phyloP scores from a whole-genome alignment of 305 asterid genomes.

The Euphrasia arctica region DNA sequence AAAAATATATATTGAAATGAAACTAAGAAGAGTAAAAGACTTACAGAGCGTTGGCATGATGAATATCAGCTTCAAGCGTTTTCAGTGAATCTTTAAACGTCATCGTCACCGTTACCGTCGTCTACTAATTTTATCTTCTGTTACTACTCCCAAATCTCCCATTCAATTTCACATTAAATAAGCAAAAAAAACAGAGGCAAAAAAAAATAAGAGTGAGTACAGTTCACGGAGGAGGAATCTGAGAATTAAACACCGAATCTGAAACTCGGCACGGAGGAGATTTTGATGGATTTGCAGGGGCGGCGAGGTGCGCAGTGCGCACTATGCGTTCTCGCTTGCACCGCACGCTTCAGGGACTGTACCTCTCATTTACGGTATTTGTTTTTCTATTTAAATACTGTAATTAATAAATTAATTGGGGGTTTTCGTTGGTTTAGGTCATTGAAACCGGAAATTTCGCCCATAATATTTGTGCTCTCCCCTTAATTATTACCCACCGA shows the following conservation, averaged over 20 bases:
- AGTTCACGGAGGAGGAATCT: background rate
- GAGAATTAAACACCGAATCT: background rate
- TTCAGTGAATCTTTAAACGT: slow-evolving; percentile 88
- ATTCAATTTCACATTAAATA: background rate
- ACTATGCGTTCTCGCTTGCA: slow-evolving; percentile 32
- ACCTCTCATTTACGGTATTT: background rate
- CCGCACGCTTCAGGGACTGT: slow-evolving; percentile 36
- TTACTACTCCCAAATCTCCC: slow-evolving; percentile 30
- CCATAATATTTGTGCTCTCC: background rate
- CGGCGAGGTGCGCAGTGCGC: background rate
- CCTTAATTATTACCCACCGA: background rate
- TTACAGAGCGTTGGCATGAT: slow-evolving; percentile 89
- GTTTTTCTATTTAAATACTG: background rate
- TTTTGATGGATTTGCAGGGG: background rate
- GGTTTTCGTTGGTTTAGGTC: slow-evolving; percentile 8
- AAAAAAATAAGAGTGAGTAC: background rate
- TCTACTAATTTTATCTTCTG: background rate
- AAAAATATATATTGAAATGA: background rate
- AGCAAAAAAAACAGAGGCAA: background rate
- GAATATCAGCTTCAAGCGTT: slow-evolving; percentile 97
- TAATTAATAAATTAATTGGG: background rate
- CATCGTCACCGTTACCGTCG: slow-evolving; percentile 55
- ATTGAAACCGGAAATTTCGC: slow-evolving; percentile 11
- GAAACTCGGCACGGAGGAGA: background rate
- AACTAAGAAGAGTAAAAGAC: background rate